A percentile compares a stretch with the other conserved stretches of the same genome.
Conservation (phyloP, 75 land plant species). For the Selaginella tamariscina region DNA sequence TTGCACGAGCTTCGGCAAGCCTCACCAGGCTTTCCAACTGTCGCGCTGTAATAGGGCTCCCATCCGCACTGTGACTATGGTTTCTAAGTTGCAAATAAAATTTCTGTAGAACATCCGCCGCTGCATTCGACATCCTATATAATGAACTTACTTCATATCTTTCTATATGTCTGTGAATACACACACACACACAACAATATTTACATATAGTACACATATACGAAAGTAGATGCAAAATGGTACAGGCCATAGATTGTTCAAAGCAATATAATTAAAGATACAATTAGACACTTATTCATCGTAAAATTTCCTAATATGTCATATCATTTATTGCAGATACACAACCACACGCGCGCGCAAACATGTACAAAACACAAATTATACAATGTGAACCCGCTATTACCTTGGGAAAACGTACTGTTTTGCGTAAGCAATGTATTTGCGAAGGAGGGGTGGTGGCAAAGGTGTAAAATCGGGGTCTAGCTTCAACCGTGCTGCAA, state of each 20-base stretch:
- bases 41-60: constrained; percentile 93
- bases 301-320: too few relatives aligned
- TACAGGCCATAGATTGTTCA: too few relatives aligned
- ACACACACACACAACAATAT: too few relatives aligned
- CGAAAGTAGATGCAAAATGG: too few relatives aligned
- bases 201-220: too few relatives aligned
- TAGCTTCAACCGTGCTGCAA: constrained; percentile 56
- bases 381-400: background rate
- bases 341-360: too few relatives aligned
- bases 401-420: constrained; percentile 81
- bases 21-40: constrained; percentile 89
- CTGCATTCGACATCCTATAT: constrained; percentile 71
- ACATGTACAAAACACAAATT: too few relatives aligned
- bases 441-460: constrained; percentile 73
- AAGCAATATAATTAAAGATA: too few relatives aligned
- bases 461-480: constrained; percentile 60
- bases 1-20: constrained; percentile 88
- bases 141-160: background rate
- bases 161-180: too few relatives aligned
- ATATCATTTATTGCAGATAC: too few relatives aligned
- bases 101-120: constrained; percentile 68
- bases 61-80: constrained; percentile 67
- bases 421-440: constrained; percentile 90
- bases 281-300: too few relatives aligned
- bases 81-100: constrained; percentile 72